Evolutionary conservation across 2,329 filamentous ascomycete species (phyloP), one percentile per base, ranked within the genome.

Genomic region (Cytospora piceicola): DNA sequence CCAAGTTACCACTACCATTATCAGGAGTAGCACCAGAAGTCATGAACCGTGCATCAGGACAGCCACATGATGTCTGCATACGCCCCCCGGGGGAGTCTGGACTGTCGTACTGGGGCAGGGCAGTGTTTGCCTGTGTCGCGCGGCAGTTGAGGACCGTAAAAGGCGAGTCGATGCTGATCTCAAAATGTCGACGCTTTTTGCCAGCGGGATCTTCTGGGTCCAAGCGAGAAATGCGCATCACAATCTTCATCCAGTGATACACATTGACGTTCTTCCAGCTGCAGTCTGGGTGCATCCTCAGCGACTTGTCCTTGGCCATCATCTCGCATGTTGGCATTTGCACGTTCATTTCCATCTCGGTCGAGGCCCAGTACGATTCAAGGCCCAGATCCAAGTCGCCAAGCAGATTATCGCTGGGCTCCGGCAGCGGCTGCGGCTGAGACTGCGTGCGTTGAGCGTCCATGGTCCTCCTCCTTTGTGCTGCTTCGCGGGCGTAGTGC

Each of bases 201-300:
- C 84, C 84, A 0, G 82, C 82, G 0, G 93, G 88, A 72, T 96
- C 91, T 14, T 89, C 87, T 49, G 89, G 85, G 71, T 97, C 94
- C 17, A 90, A 81, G 71, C 92, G 93, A 34, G 93, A 97, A 56
- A 97, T 89, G 61, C 94, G 90, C 88, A 97, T 92, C 68, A 97
- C 93, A 73, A 97, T 93, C 92, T 97, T 97, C 77, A 97, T 96
- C 93, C 93, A 97, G 75, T 97, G 94, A 75, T 92, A 93, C 62
- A 97, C 93, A 72, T 95, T 92, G 61, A 96, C 94, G 69, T 96
- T 96, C 73, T 93, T 91, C 83, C 94, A 97, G 65, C 93, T 96
- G 63, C 93, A 96, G 74, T 97, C 93, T 61, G 94, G 94, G 75
- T 97, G 90, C 66, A 97, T 79, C 67, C 87, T 85, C 46, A 85